These are phyloP conservation scores for Plenodomus tracheiphilus DNA, from an alignment of 2,329 filamentous ascomycete genomes.

Conservation along the genomic window DNA sequence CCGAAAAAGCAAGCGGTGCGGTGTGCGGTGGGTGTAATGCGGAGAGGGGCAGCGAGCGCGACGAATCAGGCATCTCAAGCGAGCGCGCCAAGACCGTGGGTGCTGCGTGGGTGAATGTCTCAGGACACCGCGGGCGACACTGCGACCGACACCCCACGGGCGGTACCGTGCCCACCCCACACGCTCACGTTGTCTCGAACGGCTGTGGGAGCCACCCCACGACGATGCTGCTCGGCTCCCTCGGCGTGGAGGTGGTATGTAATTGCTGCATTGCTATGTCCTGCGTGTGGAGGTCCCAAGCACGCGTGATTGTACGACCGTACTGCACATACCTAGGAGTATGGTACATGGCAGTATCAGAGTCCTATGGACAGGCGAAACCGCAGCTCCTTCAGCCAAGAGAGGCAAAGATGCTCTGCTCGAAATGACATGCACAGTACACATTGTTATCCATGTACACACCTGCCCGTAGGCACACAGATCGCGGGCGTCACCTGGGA, in stretches of 20 bases:
- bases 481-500: constrained; percentile 8
- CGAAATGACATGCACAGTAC: constrained; percentile 16
- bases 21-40: not conserved
- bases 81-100: constrained; percentile 22
- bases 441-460: too few species aligned
- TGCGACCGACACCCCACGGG: not conserved
- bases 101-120: constrained; percentile 21
- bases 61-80: constrained; percentile 20
- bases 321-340: too few species aligned
- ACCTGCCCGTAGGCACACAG: constrained; percentile 2
- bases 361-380: constrained; percentile 23
- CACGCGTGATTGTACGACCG: constrained; percentile 8
- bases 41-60: constrained; percentile 2
- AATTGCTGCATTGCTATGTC: too few species aligned
- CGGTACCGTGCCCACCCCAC: constrained; percentile 21
- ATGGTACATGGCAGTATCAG: too few species aligned
- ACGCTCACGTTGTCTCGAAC: constrained; percentile 6
- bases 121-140: constrained; percentile 6
- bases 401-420: not conserved
- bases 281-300: constrained; percentile 5
- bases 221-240: not conserved
- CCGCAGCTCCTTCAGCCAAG: constrained; percentile 34
- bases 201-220: not conserved
- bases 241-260: too few species aligned
- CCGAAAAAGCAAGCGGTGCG: constrained; percentile 3